Evolutionary conservation across 331 rosid genomes (phyloP).

Genomic region (Rosa hybrid): DNA sequence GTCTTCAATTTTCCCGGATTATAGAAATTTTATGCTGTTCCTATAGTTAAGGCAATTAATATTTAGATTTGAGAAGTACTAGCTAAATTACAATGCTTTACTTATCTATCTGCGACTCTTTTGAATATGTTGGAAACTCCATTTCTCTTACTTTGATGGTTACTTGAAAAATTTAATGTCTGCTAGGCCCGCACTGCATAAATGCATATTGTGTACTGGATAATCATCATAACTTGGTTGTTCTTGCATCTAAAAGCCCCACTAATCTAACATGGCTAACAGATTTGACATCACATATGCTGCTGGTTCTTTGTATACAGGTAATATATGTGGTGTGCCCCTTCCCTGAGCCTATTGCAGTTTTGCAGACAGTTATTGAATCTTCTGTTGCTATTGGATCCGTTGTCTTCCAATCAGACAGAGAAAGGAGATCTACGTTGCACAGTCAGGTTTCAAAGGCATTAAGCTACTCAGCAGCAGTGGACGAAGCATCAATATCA

Average conservation of each 20-base stretch:
- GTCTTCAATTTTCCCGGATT: background rate
- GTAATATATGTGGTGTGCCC: constrained; percentile 98
- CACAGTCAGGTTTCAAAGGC: constrained; percentile 89
- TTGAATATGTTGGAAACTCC: background rate
- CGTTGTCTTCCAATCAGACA: constrained; percentile 74
- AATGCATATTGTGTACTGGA: background rate
- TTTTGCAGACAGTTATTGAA: constrained; percentile 86
- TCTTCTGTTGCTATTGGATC: constrained; percentile 94
- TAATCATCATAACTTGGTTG: background rate
- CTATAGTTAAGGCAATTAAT: background rate
- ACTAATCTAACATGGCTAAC: constrained; percentile 16
- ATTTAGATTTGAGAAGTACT: background rate
- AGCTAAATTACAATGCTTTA: background rate
- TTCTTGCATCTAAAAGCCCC: background rate
- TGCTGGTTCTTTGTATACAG: constrained; percentile 41
- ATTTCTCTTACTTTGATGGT: background rate
- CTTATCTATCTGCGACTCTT: background rate
- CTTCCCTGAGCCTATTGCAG: constrained; percentile 92
- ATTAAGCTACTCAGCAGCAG: constrained; percentile 85
- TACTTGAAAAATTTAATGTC: background rate
- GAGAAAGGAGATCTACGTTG: constrained; percentile 81
- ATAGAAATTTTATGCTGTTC: background rate
- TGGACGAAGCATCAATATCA: constrained; percentile 89
- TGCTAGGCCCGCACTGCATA: background rate
- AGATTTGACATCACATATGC: constrained; percentile 18